Percentiles rank a stretch among this genome's conserved stretches.
phyloP scores from a whole-genome alignment of 306 rosid species.

The Geum urbanum region DNA sequence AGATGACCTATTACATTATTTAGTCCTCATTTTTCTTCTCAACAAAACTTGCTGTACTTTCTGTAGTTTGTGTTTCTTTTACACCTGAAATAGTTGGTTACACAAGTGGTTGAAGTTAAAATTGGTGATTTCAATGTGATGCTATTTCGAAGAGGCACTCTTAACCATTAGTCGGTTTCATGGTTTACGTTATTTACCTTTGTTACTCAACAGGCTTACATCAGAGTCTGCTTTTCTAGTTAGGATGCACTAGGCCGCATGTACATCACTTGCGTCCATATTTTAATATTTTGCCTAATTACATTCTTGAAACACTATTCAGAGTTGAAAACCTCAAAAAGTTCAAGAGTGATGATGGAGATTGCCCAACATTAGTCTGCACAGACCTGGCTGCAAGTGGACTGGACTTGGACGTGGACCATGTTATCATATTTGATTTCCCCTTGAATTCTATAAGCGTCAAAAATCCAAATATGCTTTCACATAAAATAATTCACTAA shows the following conservation, averaged over 20 bases:
- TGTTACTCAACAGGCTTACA: not conserved
- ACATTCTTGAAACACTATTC: conserved; percentile 22
- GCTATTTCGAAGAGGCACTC: not conserved
- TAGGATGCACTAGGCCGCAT: not conserved
- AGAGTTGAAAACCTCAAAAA: conserved; percentile 95
- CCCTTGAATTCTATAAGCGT: conserved; percentile 75
- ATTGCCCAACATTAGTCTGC: conserved; percentile 94
- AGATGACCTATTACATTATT: not conserved
- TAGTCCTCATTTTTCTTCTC: not conserved
- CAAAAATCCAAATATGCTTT: not conserved
- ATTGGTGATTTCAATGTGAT: not conserved
- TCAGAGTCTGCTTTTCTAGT: not conserved
- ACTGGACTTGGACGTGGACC: conserved; percentile 93
- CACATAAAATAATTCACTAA: not conserved
- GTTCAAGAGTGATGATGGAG: conserved; percentile 77
- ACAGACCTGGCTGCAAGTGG: conserved; percentile 98
- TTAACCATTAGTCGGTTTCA: not conserved
- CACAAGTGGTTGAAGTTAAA: not conserved
- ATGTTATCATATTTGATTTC: conserved; percentile 95
- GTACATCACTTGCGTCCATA: not conserved
- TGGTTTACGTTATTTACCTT: not conserved
- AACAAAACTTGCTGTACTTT: not conserved
- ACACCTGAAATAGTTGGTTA: not conserved
- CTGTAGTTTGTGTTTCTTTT: not conserved
- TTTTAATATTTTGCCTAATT: conserved; percentile 18